phyloP scores from a whole-genome alignment of 2,329 filamentous ascomycete species.

The Malbranchea cinnamomea region DNA sequence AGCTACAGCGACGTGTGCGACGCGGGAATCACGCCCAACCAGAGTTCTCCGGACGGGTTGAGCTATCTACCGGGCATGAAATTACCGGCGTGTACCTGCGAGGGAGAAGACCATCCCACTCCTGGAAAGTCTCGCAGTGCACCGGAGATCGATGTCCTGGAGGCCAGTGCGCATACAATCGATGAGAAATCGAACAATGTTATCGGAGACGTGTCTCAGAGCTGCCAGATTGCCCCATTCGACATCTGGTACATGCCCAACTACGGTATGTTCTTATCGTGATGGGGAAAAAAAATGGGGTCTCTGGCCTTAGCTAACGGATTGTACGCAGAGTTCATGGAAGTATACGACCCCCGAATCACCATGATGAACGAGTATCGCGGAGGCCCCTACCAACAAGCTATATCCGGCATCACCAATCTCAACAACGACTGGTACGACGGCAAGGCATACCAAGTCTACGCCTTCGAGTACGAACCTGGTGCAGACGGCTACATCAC shows the following conservation, averaged over 20 bases:
- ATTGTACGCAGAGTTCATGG: conserved; percentile 39
- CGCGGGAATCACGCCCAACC: conserved; percentile 55
- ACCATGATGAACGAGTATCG: conserved; percentile 46
- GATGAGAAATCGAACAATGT: conserved; percentile 33
- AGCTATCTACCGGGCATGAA: conserved; percentile 56
- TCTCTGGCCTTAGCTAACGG: conserved; percentile 1
- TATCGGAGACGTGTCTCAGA: conserved; percentile 50
- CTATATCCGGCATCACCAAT: conserved; percentile 45
- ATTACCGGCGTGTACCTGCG: conserved; percentile 53
- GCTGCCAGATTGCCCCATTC: conserved; percentile 53
- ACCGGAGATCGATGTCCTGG: conserved; percentile 58
- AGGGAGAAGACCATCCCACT: conserved; percentile 48
- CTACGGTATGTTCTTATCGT: conserved; percentile 28
- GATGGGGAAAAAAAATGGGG: background rate
- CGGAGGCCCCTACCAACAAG: conserved; percentile 48
- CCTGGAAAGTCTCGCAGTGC: conserved; percentile 50
- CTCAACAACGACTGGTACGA: conserved; percentile 54
- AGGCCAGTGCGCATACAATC: conserved; percentile 46
- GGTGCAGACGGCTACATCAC: conserved; percentile 45
- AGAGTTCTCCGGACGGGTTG: conserved; percentile 51
- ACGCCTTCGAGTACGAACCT: conserved; percentile 49
- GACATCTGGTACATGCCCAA: conserved; percentile 56
- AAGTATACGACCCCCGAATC: conserved; percentile 46
- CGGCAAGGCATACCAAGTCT: conserved; percentile 46
- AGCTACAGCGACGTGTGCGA: conserved; percentile 56